Evolutionary conservation across 1,284 basidiomycete species (phyloP).

Genomic region (Pyrrhoderma lamaoense): DNA sequence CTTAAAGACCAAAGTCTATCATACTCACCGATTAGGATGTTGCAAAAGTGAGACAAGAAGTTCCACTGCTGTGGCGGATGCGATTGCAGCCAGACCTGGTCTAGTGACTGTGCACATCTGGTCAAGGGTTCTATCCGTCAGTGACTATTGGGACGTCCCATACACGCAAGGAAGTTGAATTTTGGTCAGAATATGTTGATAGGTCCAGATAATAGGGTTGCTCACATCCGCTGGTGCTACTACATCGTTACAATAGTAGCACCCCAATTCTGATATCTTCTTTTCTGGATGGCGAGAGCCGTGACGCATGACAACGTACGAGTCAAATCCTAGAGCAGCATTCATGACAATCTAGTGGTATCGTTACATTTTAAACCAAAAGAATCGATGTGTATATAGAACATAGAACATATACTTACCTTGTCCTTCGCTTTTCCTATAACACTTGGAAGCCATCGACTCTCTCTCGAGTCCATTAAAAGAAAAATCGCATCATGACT

Average conservation of each 20-base stretch:
- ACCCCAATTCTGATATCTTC: conserved; percentile 51
- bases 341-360: conserved; percentile 77
- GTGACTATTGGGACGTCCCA: too few relatives aligned
- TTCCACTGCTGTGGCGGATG: conserved; percentile 88
- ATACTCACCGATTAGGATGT: conserved; percentile 72
- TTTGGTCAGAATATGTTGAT: not conserved
- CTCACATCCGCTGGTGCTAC: conserved; percentile 91
- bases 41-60: conserved; percentile 85
- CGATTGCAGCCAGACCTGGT: conserved; percentile 92
- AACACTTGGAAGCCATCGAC: conserved; percentile 91
- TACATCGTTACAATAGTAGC: conserved; percentile 98
- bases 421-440: conserved; percentile 80
- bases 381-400: not conserved
- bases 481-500: conserved; percentile 88
- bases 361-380: too few relatives aligned
- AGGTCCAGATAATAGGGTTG: too few relatives aligned
- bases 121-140: conserved; percentile 91
- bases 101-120: conserved; percentile 99
- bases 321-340: conserved; percentile 93
- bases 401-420: conserved; percentile 35
- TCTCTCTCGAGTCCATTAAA: conserved; percentile 97
- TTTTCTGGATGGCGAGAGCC: conserved; percentile 49
- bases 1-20: too few relatives aligned
- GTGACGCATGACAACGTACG: conserved; percentile 95
- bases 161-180: not conserved